phyloP scores from a whole-genome alignment of 164 flowering plant genomes.

The Nelumbo lutea region DNA sequence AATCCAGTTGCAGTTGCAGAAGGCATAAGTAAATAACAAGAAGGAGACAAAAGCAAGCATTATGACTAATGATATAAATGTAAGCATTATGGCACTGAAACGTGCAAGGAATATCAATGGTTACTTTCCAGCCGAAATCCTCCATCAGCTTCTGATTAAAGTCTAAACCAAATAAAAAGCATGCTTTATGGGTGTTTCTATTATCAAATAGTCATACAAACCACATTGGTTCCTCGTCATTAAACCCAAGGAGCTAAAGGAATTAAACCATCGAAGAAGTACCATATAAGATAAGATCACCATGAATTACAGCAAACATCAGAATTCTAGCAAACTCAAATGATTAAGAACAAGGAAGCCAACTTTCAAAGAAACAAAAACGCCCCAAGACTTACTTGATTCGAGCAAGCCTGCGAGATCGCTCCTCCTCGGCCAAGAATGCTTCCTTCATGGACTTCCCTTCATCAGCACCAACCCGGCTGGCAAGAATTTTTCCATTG shows the following conservation, averaged over 20 bases:
- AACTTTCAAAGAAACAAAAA: background rate
- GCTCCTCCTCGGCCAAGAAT: constrained; percentile 70
- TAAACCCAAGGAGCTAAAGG: too few relatives aligned
- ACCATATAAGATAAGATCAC: background rate
- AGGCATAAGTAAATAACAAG: background rate
- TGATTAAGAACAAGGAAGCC: background rate
- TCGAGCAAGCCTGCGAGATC: constrained; percentile 50
- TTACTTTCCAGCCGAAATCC: too few relatives aligned
- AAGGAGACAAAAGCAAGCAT: too few relatives aligned
- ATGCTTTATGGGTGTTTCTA: too few relatives aligned
- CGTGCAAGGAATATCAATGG: too few relatives aligned
- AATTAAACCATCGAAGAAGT: background rate
- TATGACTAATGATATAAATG: background rate
- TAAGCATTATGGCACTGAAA: background rate
- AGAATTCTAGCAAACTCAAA: background rate
- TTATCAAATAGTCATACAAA: too few relatives aligned
- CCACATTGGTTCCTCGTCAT: too few relatives aligned
- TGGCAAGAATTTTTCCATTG: constrained; percentile 62
- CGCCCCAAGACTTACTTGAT: constrained; percentile 42
- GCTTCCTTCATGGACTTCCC: constrained; percentile 40
- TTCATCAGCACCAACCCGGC: constrained; percentile 34
- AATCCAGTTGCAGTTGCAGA: background rate
- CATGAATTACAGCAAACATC: background rate
- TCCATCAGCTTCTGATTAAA: too few relatives aligned
- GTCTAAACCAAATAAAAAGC: too few relatives aligned